Conservation (phyloP, 352 stramenopile genomes). For the Halophytophthora batemanensis region DNA sequence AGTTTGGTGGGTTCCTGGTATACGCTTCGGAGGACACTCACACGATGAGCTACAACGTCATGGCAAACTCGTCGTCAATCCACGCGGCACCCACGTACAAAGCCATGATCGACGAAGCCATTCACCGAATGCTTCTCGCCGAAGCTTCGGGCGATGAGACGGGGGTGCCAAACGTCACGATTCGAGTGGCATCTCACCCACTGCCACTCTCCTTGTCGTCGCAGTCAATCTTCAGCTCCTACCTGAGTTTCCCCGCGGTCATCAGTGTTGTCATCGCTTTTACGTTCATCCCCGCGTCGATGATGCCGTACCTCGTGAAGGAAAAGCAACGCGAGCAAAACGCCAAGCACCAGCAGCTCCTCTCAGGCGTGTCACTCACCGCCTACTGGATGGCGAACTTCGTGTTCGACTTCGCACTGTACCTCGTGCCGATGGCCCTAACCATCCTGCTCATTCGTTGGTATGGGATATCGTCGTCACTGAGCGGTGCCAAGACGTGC, state of each 20-base stretch:
- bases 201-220: constrained; percentile 60
- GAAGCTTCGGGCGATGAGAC: constrained; percentile 4
- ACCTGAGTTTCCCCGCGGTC: constrained; percentile 66
- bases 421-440: constrained; percentile 72
- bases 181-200: constrained; percentile 49
- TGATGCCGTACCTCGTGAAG: constrained; percentile 95
- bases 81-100: constrained; percentile 58
- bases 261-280: constrained; percentile 91
- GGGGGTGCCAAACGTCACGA: constrained; percentile 19
- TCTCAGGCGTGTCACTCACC: constrained; percentile 91
- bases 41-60: constrained; percentile 56
- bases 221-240: constrained; percentile 54
- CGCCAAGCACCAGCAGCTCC: constrained; percentile 95
- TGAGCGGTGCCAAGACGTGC: constrained; percentile 31
- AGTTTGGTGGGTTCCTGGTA: constrained; percentile 55
- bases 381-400: constrained; percentile 97
- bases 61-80: constrained; percentile 49
- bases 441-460: constrained; percentile 48
- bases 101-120: constrained; percentile 50
- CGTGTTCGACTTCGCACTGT: constrained; percentile 90
- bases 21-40: constrained; percentile 32
- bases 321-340: constrained; percentile 92
- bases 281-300: constrained; percentile 90
- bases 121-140: constrained; percentile 47
- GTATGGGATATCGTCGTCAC: constrained; percentile 53